Conservation (phyloP, 179 eudicot species). For the Vitellaria paradoxa region DNA sequence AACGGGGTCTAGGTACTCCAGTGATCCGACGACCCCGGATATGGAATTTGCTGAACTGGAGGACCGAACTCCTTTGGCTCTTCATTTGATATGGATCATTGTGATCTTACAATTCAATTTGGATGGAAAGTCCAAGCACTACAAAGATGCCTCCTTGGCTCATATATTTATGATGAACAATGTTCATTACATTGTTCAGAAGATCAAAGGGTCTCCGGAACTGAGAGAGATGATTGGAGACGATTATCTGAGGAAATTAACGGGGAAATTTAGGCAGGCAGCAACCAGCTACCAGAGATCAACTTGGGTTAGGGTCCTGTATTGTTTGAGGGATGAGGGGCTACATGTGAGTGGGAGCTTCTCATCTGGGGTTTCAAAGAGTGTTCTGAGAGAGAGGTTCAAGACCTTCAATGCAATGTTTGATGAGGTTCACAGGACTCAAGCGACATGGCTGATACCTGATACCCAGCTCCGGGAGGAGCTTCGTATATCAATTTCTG, state of each 20-base stretch:
- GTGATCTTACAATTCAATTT: constrained; percentile 54
- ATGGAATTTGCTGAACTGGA: constrained; percentile 46
- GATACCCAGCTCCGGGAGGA: constrained; percentile 69
- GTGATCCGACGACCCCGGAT: constrained; percentile 44
- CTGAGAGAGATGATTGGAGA: constrained; percentile 63
- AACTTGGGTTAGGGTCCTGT: constrained; percentile 60
- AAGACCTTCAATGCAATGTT: constrained; percentile 66
- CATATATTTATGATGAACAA: constrained; percentile 71
- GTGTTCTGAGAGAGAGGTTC: constrained; percentile 66
- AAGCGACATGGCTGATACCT: constrained; percentile 64
- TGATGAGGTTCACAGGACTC: constrained; percentile 72
- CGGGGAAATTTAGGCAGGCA: constrained; percentile 47
- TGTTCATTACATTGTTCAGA: constrained; percentile 67
- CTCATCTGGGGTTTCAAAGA: constrained; percentile 62
- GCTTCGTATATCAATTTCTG: constrained; percentile 65
- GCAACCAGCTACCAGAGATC: constrained; percentile 65
- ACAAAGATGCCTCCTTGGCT: constrained; percentile 51
- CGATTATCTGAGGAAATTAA: constrained; percentile 48
- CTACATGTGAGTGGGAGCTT: constrained; percentile 63
- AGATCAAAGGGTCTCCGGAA: constrained; percentile 62
- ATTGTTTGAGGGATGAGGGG: constrained; percentile 77
- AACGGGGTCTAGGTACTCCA: constrained; percentile 43
- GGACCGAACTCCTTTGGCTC: constrained; percentile 42
- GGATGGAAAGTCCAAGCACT: constrained; percentile 57
- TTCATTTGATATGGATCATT: constrained; percentile 69